phyloP scores from a whole-genome alignment of 352 stramenopile genomes.

The Pythium insidiosum region DNA sequence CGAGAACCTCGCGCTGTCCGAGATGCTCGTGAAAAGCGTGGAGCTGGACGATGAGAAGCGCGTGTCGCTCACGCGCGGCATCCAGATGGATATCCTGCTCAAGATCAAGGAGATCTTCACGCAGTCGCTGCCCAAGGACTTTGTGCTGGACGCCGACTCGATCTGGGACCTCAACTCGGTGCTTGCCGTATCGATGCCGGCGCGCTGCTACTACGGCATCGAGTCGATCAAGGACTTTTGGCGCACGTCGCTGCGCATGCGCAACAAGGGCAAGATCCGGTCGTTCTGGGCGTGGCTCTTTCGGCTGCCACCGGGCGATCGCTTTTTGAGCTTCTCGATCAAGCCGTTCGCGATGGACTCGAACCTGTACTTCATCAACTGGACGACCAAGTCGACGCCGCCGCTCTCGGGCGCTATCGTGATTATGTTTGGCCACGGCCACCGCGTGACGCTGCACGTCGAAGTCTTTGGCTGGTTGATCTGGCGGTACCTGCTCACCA shows the following conservation, averaged over 20 bases:
- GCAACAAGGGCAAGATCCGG: conserved; percentile 84
- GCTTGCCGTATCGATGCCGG: conserved; percentile 77
- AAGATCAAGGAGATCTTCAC: conserved; percentile 88
- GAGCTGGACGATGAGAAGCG: conserved; percentile 49
- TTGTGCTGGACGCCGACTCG: conserved; percentile 75
- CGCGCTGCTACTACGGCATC: conserved; percentile 80
- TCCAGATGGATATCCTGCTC: conserved; percentile 83
- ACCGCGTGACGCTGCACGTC: conserved; percentile 77
- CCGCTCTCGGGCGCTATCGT: conserved; percentile 68
- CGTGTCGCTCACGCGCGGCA: conserved; percentile 58
- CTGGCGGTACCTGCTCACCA: conserved; percentile 79
- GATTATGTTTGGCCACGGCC: conserved; percentile 79
- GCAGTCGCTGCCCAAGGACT: conserved; percentile 78
- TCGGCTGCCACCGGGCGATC: conserved; percentile 59
- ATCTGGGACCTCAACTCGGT: conserved; percentile 85
- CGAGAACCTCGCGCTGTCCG: conserved; percentile 63
- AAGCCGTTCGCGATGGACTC: conserved; percentile 61
- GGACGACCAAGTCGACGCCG: conserved; percentile 75
- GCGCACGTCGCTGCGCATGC: conserved; percentile 76
- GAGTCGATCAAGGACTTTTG: conserved; percentile 86
- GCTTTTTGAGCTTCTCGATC: conserved; percentile 71
- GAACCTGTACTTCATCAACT: conserved; percentile 80
- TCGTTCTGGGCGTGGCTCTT: conserved; percentile 85
- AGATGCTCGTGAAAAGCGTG: conserved; percentile 69
- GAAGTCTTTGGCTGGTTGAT: conserved; percentile 84